A percentile compares a stretch with the other conserved stretches of the same genome.
phyloP scores from a whole-genome alignment of 1,139 yeast genomes.

The Taphrina sp. region DNA sequence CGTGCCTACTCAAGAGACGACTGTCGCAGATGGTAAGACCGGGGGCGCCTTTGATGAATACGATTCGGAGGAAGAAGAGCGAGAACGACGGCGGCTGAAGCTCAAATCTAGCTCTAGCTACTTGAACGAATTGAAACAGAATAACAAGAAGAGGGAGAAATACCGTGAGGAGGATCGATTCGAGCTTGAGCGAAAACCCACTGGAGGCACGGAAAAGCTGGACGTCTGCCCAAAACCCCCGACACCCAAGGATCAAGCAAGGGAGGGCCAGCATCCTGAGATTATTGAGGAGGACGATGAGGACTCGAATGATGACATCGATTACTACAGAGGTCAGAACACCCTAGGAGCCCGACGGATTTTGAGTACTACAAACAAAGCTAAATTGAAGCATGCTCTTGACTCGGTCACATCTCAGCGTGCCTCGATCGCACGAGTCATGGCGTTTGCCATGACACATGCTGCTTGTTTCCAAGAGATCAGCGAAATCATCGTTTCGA shows the following conservation, averaged over 20 bases:
- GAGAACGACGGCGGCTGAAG: constrained; percentile 20
- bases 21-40: constrained; percentile 25
- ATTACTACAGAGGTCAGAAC: constrained; percentile 1
- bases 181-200: no score
- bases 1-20: background rate
- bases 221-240: no score
- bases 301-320: constrained; percentile 10
- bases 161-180: no score
- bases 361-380: constrained; percentile 1
- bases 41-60: constrained; percentile 22
- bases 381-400: constrained; percentile 3
- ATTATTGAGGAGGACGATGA: constrained; percentile 4
- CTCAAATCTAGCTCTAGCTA: constrained; percentile 32
- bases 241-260: background rate
- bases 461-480: constrained; percentile 39
- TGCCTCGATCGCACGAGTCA: constrained; percentile 42
- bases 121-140: constrained; percentile 21
- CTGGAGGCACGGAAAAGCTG: no score
- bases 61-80: constrained; percentile 34
- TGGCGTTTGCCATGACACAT: constrained; percentile 42
- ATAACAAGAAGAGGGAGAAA: constrained; percentile 2
- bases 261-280: background rate
- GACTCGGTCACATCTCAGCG: constrained; percentile 36
- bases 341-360: background rate
- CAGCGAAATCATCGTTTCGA: constrained; percentile 38